Conservation (phyloP, 1,284 basidiomycete genomes). For the Ceratobasidium sp. region DNA sequence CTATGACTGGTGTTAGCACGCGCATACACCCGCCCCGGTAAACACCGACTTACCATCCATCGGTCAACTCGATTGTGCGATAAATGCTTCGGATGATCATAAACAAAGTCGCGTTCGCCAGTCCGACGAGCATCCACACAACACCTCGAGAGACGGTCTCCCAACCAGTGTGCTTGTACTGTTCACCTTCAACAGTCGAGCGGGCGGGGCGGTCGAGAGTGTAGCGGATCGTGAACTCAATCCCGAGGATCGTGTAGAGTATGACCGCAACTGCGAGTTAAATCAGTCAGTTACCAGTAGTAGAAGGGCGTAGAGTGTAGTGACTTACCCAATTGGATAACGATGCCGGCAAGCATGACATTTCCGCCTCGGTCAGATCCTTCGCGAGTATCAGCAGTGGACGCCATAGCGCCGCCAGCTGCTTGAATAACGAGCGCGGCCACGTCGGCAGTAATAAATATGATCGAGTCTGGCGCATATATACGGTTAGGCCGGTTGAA, state of each 20-base stretch:
- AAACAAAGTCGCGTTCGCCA: slow-evolving; percentile 39
- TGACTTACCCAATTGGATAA: slow-evolving; percentile 45
- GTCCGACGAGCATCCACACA: slow-evolving; percentile 37
- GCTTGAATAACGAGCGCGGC: slow-evolving; percentile 52
- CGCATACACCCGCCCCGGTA: neutral
- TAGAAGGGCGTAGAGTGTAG: neutral
- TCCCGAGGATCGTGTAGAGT: slow-evolving; percentile 45
- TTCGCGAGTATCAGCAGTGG: slow-evolving; percentile 32
- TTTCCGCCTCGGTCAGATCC: slow-evolving; percentile 40
- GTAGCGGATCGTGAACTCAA: slow-evolving; percentile 45
- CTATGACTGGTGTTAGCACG: neutral
- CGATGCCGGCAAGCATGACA: slow-evolving; percentile 46
- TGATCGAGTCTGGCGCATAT: slow-evolving; percentile 45
- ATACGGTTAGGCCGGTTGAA: neutral
- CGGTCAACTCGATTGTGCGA: slow-evolving; percentile 43
- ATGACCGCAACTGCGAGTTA: slow-evolving; percentile 44
- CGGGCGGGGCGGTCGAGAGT: slow-evolving; percentile 37
- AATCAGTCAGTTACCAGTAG: neutral
- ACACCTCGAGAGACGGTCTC: slow-evolving; percentile 6
- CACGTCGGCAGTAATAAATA: slow-evolving; percentile 50
- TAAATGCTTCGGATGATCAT: slow-evolving; percentile 39
- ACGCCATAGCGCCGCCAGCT: slow-evolving; percentile 51
- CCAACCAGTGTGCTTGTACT: slow-evolving; percentile 35
- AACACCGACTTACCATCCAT: slow-evolving; percentile 45
- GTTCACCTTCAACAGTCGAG: slow-evolving; percentile 37